Evolutionary conservation across 192 early-diverging fungal genomes (phyloP), one percentile per base, ranked within the genome.

Genomic region (Coemansia sp.): DNA sequence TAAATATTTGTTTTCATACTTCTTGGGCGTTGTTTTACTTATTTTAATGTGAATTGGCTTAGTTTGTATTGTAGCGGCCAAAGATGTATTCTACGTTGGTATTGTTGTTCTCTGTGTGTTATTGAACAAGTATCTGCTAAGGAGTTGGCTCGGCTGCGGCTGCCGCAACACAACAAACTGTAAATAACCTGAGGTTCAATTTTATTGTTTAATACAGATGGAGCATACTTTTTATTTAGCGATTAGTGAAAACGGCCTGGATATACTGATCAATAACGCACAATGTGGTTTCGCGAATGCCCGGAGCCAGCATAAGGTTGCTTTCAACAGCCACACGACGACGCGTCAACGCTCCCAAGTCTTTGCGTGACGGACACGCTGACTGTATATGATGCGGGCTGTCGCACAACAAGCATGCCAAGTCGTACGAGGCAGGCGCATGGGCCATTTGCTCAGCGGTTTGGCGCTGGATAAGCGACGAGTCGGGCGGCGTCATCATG

Each of bases 321-420:
- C 22, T 15, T 1, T 60, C 32, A 8, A 73, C 51, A 4, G 41
- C 56, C 32, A 73, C 56, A 0, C 65, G 45, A n/a, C 72, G 49
- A 25, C 29, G 37, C n/a, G 51, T 56, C 65, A 73, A 19, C 1
- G 48, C 14, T 8, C 35, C n/a, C 7, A 68, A 56, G 23, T 60
- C 47, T 0, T 4, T 25, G 23, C 52, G 62, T 4, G 38, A 29
- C 3, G 65, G 60, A 21, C 72, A 73, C 1, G 1, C 1, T 2
- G 65, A 39, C 9, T 65, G 57, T 24, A 29, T 9, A 22, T 73
- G 72, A 0, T 41, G 25, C 1, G 59, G 60, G 15, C 58, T 53
- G 6, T 62, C 51, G 32, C 70, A 73, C 35, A 73, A 37, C 49
- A 55, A 43, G 5, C 70, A 73, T 1, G 60, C 60, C 60, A 73